Percentiles rank a stretch among this genome's conserved stretches.
phyloP scores from a whole-genome alignment of 257 asterid genomes.

The Oldenlandia corymbosa region DNA sequence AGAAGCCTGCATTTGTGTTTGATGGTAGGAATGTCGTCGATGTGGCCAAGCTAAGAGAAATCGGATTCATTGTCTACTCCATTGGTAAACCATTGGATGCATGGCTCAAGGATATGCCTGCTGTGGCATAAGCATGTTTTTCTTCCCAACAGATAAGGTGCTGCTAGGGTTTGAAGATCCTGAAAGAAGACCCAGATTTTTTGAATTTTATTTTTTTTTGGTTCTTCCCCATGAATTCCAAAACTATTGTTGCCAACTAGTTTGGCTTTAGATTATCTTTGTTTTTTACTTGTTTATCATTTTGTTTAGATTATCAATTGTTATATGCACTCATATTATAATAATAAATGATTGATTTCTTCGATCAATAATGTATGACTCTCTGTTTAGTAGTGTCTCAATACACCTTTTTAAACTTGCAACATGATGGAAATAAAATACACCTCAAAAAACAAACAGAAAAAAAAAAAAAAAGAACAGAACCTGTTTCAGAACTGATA shows the following conservation, averaged over 20 bases:
- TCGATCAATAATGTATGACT: not conserved
- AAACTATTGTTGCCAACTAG: not conserved
- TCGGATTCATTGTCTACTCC: slow-evolving; percentile 33
- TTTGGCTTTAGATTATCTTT: slow-evolving; percentile 9
- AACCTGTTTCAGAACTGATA: too few relatives aligned
- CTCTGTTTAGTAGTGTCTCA: not conserved
- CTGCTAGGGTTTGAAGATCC: not conserved
- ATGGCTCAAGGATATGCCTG: slow-evolving; percentile 28
- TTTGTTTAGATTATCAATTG: slow-evolving; percentile 12
- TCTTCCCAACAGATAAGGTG: not conserved
- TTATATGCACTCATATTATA: not conserved
- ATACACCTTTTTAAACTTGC: too few relatives aligned
- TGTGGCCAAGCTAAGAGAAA: slow-evolving; percentile 25
- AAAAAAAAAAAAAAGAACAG: too few relatives aligned
- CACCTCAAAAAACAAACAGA: too few relatives aligned
- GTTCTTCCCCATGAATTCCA: not conserved
- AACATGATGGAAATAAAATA: too few relatives aligned
- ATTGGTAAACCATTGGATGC: slow-evolving; percentile 33
- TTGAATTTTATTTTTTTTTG: not conserved
- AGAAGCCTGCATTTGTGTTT: slow-evolving; percentile 43
- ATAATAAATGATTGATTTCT: slow-evolving; percentile 8
- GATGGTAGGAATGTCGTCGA: slow-evolving; percentile 26
- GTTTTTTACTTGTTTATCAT: not conserved
- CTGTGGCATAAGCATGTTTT: slow-evolving; percentile 14
- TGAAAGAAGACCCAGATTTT: slow-evolving; percentile 9